A percentile compares a stretch with the other conserved stretches of the same genome.
Conservation (phyloP, 2,329 filamentous ascomycete genomes). For the Ceratocystis diversiconidia region DNA sequence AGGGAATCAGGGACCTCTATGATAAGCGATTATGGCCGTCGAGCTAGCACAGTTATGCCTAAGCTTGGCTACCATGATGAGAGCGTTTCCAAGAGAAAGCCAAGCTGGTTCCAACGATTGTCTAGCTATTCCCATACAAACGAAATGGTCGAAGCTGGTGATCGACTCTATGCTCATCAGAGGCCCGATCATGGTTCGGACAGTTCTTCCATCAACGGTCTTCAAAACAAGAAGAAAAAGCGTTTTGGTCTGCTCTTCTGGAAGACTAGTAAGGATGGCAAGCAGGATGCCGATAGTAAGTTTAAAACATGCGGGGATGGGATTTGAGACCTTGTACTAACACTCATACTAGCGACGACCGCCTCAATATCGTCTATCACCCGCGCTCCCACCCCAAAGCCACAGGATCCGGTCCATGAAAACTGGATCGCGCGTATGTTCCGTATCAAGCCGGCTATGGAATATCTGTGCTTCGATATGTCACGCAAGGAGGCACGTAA, state of each 20-base stretch:
- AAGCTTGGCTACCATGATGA: constrained; percentile 20
- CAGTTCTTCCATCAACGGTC: constrained; percentile 10
- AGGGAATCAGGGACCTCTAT: constrained; percentile 7
- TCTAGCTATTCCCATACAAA: constrained; percentile 15
- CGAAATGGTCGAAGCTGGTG: constrained; percentile 12
- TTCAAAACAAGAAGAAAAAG: constrained; percentile 32
- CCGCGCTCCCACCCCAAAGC: constrained; percentile 19
- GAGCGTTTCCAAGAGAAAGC: constrained; percentile 29
- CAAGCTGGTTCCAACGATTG: constrained; percentile 37
- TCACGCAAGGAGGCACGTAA: constrained; percentile 56
- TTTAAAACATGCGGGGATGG: background rate
- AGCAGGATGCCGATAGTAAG: background rate
- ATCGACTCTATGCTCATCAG: constrained; percentile 1
- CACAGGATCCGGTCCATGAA: constrained; percentile 51
- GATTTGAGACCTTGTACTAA: background rate
- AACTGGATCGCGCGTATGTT: constrained; percentile 86
- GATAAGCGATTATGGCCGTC: background rate
- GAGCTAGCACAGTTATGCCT: background rate
- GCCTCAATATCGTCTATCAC: background rate
- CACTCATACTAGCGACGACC: background rate
- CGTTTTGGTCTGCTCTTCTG: constrained; percentile 41
- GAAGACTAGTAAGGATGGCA: constrained; percentile 32
- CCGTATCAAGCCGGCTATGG: constrained; percentile 69
- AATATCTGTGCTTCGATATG: constrained; percentile 60
- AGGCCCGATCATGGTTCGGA: constrained; percentile 6